Conservation (phyloP, 768 basidiomycete genomes). For the Rhizopogon rudus region DNA sequence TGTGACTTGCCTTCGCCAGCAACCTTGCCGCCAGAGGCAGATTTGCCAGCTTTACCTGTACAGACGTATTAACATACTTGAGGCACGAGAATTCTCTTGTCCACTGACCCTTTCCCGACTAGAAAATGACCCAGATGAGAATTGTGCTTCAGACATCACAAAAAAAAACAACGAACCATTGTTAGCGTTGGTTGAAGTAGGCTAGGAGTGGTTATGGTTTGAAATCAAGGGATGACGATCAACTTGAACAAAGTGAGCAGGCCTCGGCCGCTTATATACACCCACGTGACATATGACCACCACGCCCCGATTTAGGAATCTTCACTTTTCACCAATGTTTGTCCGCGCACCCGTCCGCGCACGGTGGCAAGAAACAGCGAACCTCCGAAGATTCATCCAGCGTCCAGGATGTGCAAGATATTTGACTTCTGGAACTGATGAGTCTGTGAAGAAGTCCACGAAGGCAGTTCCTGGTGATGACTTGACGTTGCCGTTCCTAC, state of each 20-base stretch:
- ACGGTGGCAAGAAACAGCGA: slow-evolving; percentile 6
- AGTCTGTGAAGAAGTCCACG: neutral
- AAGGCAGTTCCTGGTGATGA: neutral
- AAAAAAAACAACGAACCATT: slow-evolving; percentile 19
- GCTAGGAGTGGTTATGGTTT: slow-evolving; percentile 20
- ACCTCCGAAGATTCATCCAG: slow-evolving; percentile 1
- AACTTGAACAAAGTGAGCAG: slow-evolving; percentile 22
- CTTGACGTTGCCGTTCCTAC: slow-evolving; percentile 34
- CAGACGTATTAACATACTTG: slow-evolving; percentile 5
- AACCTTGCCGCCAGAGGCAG: slow-evolving; percentile 43
- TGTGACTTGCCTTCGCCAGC: slow-evolving; percentile 48
- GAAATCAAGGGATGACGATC: slow-evolving; percentile 24
- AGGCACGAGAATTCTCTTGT: neutral
- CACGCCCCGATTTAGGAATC: slow-evolving; percentile 15
- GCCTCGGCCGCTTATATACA: slow-evolving; percentile 29
- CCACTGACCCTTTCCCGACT: slow-evolving; percentile 29
- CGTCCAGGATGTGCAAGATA: slow-evolving; percentile 1
- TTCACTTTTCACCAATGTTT: slow-evolving; percentile 10
- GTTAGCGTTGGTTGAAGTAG: slow-evolving; percentile 7
- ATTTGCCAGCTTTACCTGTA: slow-evolving; percentile 46
- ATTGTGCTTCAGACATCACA: neutral
- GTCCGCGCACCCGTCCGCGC: slow-evolving; percentile 13
- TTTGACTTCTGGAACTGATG: neutral
- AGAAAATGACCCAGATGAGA: slow-evolving; percentile 2
- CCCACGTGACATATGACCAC: slow-evolving; percentile 22